Base-by-base conservation (phyloP, 495 filamentous ascomycete species). In the Neurospora terricola region DNA sequence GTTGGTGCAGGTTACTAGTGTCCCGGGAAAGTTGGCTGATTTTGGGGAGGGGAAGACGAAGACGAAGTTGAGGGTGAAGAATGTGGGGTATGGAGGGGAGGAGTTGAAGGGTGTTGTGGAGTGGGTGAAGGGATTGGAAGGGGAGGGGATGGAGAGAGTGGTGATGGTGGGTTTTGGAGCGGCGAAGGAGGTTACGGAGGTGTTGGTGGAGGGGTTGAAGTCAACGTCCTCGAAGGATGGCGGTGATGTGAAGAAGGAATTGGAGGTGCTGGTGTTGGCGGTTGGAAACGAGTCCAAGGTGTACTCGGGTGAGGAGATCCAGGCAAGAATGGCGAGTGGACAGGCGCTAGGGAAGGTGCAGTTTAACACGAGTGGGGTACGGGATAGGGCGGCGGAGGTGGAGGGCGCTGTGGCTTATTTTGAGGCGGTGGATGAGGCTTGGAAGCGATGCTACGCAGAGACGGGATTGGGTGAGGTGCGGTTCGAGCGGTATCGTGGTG, bases 81-180 rank as follows among this genome's bases (percentile, higher is more conserved):
- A 27, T 4, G 68, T 36, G 0, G 45, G 16, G 2, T 73, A 70
- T 30, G 18, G 18, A n/a, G 42, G 37, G 27, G 38, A 30, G 18
- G 72, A 37, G 11, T 40, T 59, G 7, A 21, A 0, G 1, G 18
- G 0, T 2, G 72, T 69, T 0, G 69, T 39, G 18, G 72, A 73
- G 18, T 73, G 72, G 72, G 69, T 70, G 0, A 6, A 0, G 2
- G 1, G 69, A 0, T 10, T 71, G 16, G 10, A 48, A 37, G 39
- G 38, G 5, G 7, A 54, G 18, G 30, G 66, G n/a, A n/a, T 54
- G 12, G 21, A 14, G 37, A 30, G 40, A 0, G 42, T 73, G 36
- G 72, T 73, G 34, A 54, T 73, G 11, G 18, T 73, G 2, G 72
- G 71, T 38, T 73, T 70, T 59, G 72, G 72, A 14, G 72, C 69